These are phyloP conservation scores for Annona squamosa DNA, from an alignment of 164 flowering plant genomes.

Conservation along the genomic window DNA sequence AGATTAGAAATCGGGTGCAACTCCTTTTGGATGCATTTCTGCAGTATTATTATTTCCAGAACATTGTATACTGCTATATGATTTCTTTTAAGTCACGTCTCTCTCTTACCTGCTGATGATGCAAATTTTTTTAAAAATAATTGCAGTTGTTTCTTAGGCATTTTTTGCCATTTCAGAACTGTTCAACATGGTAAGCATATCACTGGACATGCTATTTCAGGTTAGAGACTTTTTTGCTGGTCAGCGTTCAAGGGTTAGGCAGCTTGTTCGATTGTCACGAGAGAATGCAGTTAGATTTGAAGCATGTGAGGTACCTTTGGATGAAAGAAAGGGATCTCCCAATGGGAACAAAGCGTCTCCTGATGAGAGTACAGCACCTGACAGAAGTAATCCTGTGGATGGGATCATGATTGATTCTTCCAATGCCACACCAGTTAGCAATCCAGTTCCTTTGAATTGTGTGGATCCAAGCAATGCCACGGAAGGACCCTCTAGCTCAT, in stretches of 20 bases:
- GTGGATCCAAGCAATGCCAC: constrained; percentile 35
- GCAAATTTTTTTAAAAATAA: too few species aligned
- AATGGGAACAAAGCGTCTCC: constrained; percentile 13
- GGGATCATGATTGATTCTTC: constrained; percentile 29
- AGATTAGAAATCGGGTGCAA: too few species aligned
- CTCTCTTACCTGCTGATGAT: too few species aligned
- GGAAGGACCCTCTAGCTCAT: constrained; percentile 47
- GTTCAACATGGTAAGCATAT: background rate
- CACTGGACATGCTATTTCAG: constrained; percentile 22
- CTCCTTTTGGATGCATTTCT: too few species aligned
- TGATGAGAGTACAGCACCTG: too few species aligned
- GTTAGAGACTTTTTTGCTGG: constrained; percentile 78
- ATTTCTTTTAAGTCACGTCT: too few species aligned
- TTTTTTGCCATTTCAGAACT: background rate
- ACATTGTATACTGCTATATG: background rate
- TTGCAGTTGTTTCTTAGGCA: background rate
- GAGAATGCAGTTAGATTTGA: constrained; percentile 48
- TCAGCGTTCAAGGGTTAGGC: constrained; percentile 83
- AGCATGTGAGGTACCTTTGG: constrained; percentile 20
- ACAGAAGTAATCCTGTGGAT: background rate
- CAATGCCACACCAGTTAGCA: constrained; percentile 19
- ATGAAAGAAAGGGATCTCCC: background rate
- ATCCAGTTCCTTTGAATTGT: constrained; percentile 42
- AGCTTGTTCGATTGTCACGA: constrained; percentile 48
- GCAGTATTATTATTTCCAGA: too few species aligned